These are phyloP conservation scores for Xylaria sp. DNA, from an alignment of 2,329 filamentous ascomycete genomes.

Conservation along the genomic window DNA sequence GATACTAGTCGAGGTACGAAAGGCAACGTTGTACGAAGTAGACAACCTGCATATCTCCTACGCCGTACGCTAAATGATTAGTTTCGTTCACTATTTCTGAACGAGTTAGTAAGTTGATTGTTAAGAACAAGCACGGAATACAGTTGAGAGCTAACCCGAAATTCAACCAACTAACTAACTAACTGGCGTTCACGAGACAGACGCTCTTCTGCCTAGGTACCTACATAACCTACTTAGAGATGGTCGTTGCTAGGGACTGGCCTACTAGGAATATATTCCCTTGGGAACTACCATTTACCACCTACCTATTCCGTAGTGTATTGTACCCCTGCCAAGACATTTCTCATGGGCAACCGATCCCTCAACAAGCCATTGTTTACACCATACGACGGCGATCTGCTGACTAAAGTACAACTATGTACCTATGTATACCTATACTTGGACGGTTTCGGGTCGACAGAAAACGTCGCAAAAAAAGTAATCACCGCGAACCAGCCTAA, in stretches of 20 bases:
- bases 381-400: neutral
- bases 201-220: too few relatives aligned
- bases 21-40: too few relatives aligned
- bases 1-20: too few relatives aligned
- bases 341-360: neutral
- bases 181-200: too few relatives aligned
- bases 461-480: neutral
- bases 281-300: neutral
- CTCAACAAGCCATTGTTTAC: neutral
- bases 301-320: neutral
- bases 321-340: neutral
- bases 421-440: neutral
- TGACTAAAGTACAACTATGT: neutral
- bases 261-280: neutral
- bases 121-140: too few relatives aligned
- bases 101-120: too few relatives aligned
- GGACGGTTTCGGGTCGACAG: neutral
- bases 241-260: neutral
- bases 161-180: too few relatives aligned
- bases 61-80: too few relatives aligned
- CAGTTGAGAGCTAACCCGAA: too few relatives aligned
- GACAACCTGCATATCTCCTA: too few relatives aligned
- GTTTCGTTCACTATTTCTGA: too few relatives aligned
- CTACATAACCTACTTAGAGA: neutral
- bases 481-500: too few relatives aligned